Percentiles rank a stretch among this genome's conserved stretches.
Conservation (phyloP, 1,284 basidiomycete species). For the Ceratobasidium papillatum region DNA sequence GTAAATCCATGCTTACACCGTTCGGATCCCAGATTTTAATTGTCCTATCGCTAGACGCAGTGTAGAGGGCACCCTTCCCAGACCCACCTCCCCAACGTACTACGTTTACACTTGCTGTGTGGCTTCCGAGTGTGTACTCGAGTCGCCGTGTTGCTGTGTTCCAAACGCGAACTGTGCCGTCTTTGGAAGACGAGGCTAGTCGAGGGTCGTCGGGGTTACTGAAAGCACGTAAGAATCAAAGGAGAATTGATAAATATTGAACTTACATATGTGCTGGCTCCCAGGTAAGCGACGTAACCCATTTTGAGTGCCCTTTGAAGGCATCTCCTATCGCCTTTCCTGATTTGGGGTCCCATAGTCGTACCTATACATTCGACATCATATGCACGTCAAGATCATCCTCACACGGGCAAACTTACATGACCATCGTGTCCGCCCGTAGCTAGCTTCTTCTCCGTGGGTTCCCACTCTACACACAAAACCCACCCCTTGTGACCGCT, state of each 20-base stretch:
- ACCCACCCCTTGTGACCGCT: conserved; percentile 95
- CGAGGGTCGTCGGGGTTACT: conserved; percentile 81
- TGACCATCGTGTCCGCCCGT: conserved; percentile 93
- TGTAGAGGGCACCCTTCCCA: conserved; percentile 85
- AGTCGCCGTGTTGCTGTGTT: conserved; percentile 74
- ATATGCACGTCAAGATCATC: background rate
- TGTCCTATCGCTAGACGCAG: conserved; percentile 92
- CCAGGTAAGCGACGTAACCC: conserved; percentile 97
- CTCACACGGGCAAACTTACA: conserved; percentile 56
- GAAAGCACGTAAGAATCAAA: conserved; percentile 8
- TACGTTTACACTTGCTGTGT: conserved; percentile 93
- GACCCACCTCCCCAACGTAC: conserved; percentile 92
- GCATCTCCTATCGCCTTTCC: conserved; percentile 87
- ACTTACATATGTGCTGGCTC: conserved; percentile 91
- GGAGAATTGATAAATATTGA: background rate
- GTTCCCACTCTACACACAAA: conserved; percentile 96
- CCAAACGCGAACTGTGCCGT: conserved; percentile 96
- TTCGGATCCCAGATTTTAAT: conserved; percentile 94
- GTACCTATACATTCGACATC: conserved; percentile 58
- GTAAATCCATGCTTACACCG: conserved; percentile 58
- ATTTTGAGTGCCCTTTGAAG: conserved; percentile 92
- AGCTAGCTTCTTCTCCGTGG: conserved; percentile 86
- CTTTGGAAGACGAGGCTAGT: conserved; percentile 94
- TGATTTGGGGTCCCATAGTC: conserved; percentile 90
- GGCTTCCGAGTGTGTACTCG: conserved; percentile 91